A percentile compares a stretch with the other conserved stretches of the same genome.
These are phyloP conservation scores for Dothideomycetes sp. DNA, from an alignment of 2,329 filamentous ascomycete genomes.

Conservation along the genomic window DNA sequence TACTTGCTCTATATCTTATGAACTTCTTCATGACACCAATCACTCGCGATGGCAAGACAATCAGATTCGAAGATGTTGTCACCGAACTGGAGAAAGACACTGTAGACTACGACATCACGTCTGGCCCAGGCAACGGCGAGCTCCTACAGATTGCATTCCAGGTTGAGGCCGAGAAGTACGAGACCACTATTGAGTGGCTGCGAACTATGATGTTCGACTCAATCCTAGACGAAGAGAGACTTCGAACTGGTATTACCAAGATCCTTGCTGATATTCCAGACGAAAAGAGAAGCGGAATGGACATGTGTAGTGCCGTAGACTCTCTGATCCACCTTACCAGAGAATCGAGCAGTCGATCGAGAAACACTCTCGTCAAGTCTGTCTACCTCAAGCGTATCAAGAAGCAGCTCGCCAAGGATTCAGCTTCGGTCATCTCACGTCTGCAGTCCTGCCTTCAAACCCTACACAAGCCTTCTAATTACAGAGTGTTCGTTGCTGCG, in stretches of 20 bases:
- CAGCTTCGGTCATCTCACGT: conserved; percentile 61
- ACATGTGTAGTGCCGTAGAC: conserved; percentile 54
- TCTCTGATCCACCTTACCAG: conserved; percentile 72
- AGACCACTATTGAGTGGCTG: conserved; percentile 72
- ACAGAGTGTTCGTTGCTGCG: conserved; percentile 75
- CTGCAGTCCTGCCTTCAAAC: conserved; percentile 67
- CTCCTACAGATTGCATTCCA: conserved; percentile 74
- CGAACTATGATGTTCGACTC: conserved; percentile 79
- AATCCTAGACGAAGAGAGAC: conserved; percentile 66
- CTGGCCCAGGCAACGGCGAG: conserved; percentile 67
- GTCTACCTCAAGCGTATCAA: conserved; percentile 80
- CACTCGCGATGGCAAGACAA: conserved; percentile 59
- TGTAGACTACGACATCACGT: conserved; percentile 68
- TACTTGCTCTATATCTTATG: conserved; percentile 75
- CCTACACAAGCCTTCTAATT: conserved; percentile 76
- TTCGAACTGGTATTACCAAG: conserved; percentile 60
- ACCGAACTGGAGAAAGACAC: conserved; percentile 87
- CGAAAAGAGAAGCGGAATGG: conserved; percentile 73
- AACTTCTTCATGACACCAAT: conserved; percentile 95
- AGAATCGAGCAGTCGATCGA: conserved; percentile 66
- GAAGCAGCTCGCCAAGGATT: conserved; percentile 67
- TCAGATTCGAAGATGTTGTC: conserved; percentile 88
- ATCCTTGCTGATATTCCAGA: conserved; percentile 87
- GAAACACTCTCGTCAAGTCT: conserved; percentile 74
- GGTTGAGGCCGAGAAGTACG: conserved; percentile 81